Percentiles rank a stretch among this genome's conserved stretches.
These are phyloP conservation scores for Pythium plurisporium DNA, from an alignment of 352 stramenopile species.

Conservation along the genomic window DNA sequence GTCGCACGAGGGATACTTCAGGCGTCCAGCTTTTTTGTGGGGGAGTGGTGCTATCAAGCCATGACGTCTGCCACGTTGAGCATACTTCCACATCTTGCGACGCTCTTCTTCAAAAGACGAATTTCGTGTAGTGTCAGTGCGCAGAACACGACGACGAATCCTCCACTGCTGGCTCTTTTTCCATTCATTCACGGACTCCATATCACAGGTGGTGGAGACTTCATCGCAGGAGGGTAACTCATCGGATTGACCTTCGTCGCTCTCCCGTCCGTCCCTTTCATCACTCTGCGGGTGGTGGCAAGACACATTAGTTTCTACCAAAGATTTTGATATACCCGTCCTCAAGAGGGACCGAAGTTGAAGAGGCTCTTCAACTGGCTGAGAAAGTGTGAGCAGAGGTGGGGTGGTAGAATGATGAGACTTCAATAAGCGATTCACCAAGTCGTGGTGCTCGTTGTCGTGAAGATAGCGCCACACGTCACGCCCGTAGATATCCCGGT, in stretches of 20 bases:
- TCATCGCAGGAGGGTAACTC: too few relatives aligned
- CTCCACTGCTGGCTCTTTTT: constrained; percentile 25
- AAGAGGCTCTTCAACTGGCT: too few relatives aligned
- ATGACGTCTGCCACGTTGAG: constrained; percentile 39
- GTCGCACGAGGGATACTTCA: constrained; percentile 44
- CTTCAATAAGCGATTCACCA: constrained; percentile 32
- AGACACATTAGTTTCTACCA: too few relatives aligned
- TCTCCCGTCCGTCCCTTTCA: not conserved
- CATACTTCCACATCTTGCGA: constrained; percentile 29
- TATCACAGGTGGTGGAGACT: not conserved
- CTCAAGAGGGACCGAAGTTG: too few relatives aligned
- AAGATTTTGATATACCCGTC: too few relatives aligned
- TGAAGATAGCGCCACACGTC: constrained; percentile 42
- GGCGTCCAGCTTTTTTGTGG: constrained; percentile 22
- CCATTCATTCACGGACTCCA: not conserved
- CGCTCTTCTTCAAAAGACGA: constrained; percentile 37
- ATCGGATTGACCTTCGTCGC: too few relatives aligned
- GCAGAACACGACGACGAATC: constrained; percentile 32
- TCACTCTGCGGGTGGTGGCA: not conserved
- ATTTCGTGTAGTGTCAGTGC: constrained; percentile 23
- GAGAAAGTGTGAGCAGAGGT: not conserved
- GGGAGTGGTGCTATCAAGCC: constrained; percentile 55
- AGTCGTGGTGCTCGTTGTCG: constrained; percentile 36
- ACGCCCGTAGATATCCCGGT: constrained; percentile 39
- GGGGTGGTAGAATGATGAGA: not conserved